Base-by-base conservation (phyloP, 2,329 filamentous ascomycete species). In the Knufia petricola region DNA sequence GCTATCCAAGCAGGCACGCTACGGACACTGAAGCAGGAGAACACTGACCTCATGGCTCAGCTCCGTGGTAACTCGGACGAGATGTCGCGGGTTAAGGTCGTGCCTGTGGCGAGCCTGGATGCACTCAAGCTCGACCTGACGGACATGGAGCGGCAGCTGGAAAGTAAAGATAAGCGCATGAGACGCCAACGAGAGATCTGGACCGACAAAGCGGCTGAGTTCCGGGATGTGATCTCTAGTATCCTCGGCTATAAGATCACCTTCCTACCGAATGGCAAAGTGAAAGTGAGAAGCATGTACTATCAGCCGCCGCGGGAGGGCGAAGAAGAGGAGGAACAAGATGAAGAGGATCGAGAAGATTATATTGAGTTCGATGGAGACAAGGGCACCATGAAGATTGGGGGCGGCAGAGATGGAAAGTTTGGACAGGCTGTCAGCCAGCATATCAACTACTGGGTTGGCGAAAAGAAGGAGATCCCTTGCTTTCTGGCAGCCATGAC, bases 311-410 rank as follows among this genome's bases (percentile, higher is more conserved):
- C 67, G 52, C 68, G 79, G 48, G 81, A 85, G 61, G 79, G 87
- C 63, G 68, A 66, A 3, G 53, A 50, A 23, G 54, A 54, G 23
- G 56, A 58, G 23, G 47, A 50, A 10, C 39, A 17, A 17, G 58
- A 56, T 21, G 66, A 68, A 24, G 68, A 66, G 3, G 64, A 66
- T 46, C 70, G 73, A 52, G 73, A 74, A 54, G 78, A 79, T 52
- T 76, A 70, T 3, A 81, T 81, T 39, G 80, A 95, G 0, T 95
- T 95, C 64, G 88, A 95, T 66, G 88, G 88, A 45, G 88, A 95
- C 69, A 82, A 85, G 50, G 92, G 90, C 6, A 95, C 89, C 1
- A 98, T 98, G 92, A 98, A 98, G 74, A 85, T 98, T 50, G 86
- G 84, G 28, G 92, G 92, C 1, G 92, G 92, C 0, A 86, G 88